Evolutionary conservation across 768 basidiomycete genomes (phyloP).

Genomic region (Suillus tomentosus): DNA sequence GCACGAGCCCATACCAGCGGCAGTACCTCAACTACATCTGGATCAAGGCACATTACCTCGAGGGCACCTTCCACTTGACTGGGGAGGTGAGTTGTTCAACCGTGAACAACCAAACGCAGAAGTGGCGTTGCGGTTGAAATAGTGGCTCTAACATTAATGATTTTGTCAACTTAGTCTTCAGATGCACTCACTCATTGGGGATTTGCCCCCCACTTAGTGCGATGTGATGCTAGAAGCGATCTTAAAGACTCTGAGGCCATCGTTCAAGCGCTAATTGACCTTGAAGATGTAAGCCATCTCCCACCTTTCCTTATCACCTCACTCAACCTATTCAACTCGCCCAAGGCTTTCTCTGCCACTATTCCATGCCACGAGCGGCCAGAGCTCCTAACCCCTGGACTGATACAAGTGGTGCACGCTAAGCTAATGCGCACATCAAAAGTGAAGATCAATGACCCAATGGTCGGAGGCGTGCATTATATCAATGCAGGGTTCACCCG

Average conservation of each 20-base stretch:
- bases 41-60: constrained; percentile 32
- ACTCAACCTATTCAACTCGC: not conserved
- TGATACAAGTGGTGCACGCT: constrained; percentile 31
- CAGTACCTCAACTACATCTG: constrained; percentile 34
- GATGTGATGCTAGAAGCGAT: constrained; percentile 26
- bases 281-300: constrained; percentile 26
- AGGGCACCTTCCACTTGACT: constrained; percentile 2
- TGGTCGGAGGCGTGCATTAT: constrained; percentile 24
- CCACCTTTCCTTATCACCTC: not conserved
- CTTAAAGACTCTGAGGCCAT: constrained; percentile 27
- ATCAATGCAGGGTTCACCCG: constrained; percentile 34
- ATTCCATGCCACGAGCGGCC: constrained; percentile 26
- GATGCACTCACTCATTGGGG: constrained; percentile 29
- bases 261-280: constrained; percentile 22
- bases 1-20: constrained; percentile 24
- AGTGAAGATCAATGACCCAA: constrained; percentile 23
- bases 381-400: constrained; percentile 30
- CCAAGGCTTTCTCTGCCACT: constrained; percentile 29
- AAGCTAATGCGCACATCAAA: constrained; percentile 36
- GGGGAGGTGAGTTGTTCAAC: not conserved
- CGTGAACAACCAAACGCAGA: not conserved
- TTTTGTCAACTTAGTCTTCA: constrained; percentile 22
- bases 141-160: not conserved
- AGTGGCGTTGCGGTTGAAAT: constrained; percentile 3
- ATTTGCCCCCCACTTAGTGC: constrained; percentile 27